Base-by-base conservation (phyloP, 371 early-diverging fungal species). In the Mucor plumbeus region DNA sequence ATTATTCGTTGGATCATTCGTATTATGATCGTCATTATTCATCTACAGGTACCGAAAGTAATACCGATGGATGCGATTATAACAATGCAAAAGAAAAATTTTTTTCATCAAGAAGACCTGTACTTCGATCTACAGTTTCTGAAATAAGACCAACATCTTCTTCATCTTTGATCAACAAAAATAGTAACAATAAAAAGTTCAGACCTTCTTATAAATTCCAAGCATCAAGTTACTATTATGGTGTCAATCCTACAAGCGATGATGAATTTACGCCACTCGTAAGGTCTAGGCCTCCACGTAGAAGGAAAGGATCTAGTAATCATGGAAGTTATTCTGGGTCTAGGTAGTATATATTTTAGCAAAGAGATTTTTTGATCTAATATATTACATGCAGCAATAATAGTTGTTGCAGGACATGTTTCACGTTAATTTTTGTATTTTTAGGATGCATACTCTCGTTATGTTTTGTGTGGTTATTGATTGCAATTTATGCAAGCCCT, bases 111-210 rank as follows among this genome's bases (percentile, higher is more conserved):
- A 58, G 71, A 60, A 76, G 78, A n/a, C 81, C 81, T n/a, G 77
- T 74, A 3, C 40, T 78, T 21, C 70, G 78, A 17, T 78, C 78
- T 4, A 71, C 81, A 14, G 72, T 76, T 15, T 81, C 81, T 15
- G 81, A 69, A 21, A 64, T 64, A 33, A 44, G 61, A 36, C 50
- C 66, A 4, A 39, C 19, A 8, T 59, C 66, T 1, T 38, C 48
- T 36, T 43, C 43, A 5, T 43, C 43, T n/a, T 14, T 43, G 43
- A 43, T 3, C 15, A 43, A 43, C n/a, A 43, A 43, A 14, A 43
- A 43, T n/a, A 15, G 5, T 26, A 26, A 26, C 26, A 26, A 26
- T 7, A 19, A 35, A 19, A 55, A 55, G 5, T n/a, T 55, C 4
- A 67, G 69, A 36, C 59, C 69, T 8, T 59, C 34, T 47, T 38